Base-by-base conservation (phyloP, 768 basidiomycete genomes). In the Boletus rubescentipes region DNA sequence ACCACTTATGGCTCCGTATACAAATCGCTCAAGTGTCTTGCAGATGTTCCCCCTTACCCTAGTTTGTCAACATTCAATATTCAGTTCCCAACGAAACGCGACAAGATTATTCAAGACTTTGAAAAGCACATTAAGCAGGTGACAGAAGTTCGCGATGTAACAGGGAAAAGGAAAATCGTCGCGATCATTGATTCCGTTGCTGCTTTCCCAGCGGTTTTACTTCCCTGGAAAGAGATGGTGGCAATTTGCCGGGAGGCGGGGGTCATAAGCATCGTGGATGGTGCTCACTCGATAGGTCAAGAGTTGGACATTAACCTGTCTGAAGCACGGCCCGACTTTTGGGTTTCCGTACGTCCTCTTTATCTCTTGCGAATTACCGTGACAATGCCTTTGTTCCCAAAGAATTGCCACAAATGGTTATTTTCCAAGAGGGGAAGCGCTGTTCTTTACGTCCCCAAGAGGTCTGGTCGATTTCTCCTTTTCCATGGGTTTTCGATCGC, bases 321-420 rank as follows among this genome's bases (percentile, higher is more conserved):
- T 4, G 72, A 74, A 40, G 70, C 70, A 0, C 72, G 76, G 46
- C 87, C 87, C 11, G 91, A 93, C 69, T 91, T 92, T 63, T 91
- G 85, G 84, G 73, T 86, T 21, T 86, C 89, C 32, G 89, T 90
- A 55, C 21, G 81, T 73, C 4, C 4, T 16, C 39, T 20, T 30
- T 32, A 21, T 29, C 29, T 35, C 14, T 4, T n/a, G 18, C 11
- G 20, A 35, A 1, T 16, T 7, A 16, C 44, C 23, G 18, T 45
- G 26, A 39, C 23, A 32, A 3, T 14, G 9, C 49, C 21, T 35
- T 20, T 9, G 11, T 50, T 38, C 10, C 5, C 2, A 14, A 49
- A 89, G 83, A 92, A 92, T 61, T 87, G 86, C 59, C 88, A 93
- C 70, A 93, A 94, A 69, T 95, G 93, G 91, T 72, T 93, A 2